Evolutionary conservation across 2,329 filamentous ascomycete species (phyloP), one percentile per base, ranked within the genome.

Genomic region (Cladosporium colombiae): DNA sequence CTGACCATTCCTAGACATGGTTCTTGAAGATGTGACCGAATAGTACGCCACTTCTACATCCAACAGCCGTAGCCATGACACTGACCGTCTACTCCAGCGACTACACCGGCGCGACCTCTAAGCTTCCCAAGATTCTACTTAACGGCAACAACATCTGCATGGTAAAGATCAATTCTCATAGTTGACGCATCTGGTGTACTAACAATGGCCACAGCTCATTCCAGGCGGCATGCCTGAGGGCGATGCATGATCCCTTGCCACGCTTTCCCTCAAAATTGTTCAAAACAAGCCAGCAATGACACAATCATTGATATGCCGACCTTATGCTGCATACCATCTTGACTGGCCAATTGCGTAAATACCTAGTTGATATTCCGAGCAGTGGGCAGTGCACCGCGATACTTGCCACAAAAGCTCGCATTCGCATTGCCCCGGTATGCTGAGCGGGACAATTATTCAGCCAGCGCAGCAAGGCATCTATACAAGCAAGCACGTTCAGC

Each of bases 141-240:
- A 99, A 99, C 75, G 95, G 95, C 65, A 99, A 99, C 82, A 98
- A 98, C 75, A 92, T 99, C 70, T 98, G 94, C 91, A 99, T 99
- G 95, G 95, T 97, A 85, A 65, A 84, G 72, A 6, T 21, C 13
- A 11, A 21, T 18, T 10, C 7, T 14, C 7, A 2, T 37, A 7
- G 23, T 7, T 7, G 10, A 10, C 49, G n/a, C 21, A n/a, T 18
- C 31, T 23, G 13, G 25, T 18, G n/a, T 21, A 33, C 63, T 65
- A 14, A 65, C 23, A 23, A 31, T 40, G n/a, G 59, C 25, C 27
- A 33, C 49, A 72, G 70, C 67, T 72, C 25, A 71, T 72, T 21
- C 70, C 70, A 13, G 70, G 70, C 16, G 70, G 70, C 53, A 67
- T 71, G 67, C 68, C 68, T 8, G 68, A 70, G 49, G 70, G 66